Conservation (phyloP, 345 rosid genomes). For the Rhodamnia argentea region DNA sequence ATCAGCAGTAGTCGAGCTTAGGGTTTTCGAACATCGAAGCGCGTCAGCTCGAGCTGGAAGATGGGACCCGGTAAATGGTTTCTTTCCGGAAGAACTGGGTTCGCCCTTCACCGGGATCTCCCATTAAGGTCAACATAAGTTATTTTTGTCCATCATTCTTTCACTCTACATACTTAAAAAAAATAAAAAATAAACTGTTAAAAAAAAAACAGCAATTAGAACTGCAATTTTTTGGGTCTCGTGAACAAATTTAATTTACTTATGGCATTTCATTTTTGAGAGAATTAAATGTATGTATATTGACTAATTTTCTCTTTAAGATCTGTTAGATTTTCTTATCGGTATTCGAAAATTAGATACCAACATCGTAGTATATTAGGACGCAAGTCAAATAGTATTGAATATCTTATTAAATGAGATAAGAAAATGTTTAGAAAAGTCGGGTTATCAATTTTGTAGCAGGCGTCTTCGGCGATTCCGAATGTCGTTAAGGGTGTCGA, state of each 20-base stretch:
- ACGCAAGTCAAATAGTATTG: accelerated
- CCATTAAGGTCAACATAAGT: neutral
- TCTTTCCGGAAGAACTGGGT: neutral
- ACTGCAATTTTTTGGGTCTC: neutral
- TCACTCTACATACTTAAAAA: too few species aligned
- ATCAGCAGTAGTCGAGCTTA: neutral
- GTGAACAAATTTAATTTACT: neutral
- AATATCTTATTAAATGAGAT: neutral
- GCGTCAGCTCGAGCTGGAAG: neutral
- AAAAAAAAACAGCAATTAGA: neutral
- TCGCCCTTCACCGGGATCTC: neutral
- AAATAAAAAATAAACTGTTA: too few species aligned
- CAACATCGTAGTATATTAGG: accelerated
- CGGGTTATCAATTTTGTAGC: neutral
- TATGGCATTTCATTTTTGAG: neutral
- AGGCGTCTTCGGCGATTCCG: neutral
- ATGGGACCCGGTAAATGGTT: neutral
- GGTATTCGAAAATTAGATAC: accelerated
- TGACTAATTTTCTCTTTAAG: neutral
- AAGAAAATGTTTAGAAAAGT: neutral
- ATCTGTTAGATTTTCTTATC: neutral
- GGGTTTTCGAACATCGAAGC: neutral
- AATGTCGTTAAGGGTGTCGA: neutral
- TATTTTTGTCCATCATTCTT: neutral
- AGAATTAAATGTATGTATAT: neutral